Evolutionary conservation across 75 land plant species (phyloP), one percentile per base, ranked within the genome.

Genomic region (Cryptomeria japonica): DNA sequence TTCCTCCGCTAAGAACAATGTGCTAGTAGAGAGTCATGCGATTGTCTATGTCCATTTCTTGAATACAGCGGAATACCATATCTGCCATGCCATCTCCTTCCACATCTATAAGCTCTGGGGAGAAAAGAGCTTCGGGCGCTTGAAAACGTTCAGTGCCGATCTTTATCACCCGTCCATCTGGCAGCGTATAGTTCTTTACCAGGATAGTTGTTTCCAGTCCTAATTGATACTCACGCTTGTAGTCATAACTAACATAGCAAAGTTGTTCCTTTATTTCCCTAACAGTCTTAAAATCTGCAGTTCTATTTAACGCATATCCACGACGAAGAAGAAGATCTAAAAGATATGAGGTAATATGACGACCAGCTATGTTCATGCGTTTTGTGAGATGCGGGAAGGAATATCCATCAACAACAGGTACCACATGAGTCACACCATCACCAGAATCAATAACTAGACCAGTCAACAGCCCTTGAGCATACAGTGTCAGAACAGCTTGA

Each of bases 341-440:
- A 85, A 98, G 96, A 92, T 98, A 98, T 19, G 99, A 96, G 80
- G 99, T 98, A 87, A 98, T 97, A 84, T 98, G 99, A 80, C 99
- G 91, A 18, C 99, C 99, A 90, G 99, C 99, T 86, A 98, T 94
- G 92, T 98, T 98, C 95, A 98, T 97, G 84, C 99, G 92, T 87
- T 97, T 98, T 31, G 99, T 98, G 70, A 96, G 94, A 90, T 98
- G 99, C 56, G 99, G 99, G 89, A 95, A 98, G 78, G 99, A 97
- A 86, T 94, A 98, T 53, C 99, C 99, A 96, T 97, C 99, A 88
- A 98, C 99, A 88, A 98, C 99, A 15, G 99, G 99, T 83, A 98
- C 99, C 96, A 98, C 98, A 91, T 98, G 99, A 79, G 99, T 98
- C 42, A 97, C 99, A 86, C 99, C 99, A 91, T 98, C 99, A 28